phyloP scores from a whole-genome alignment of 208 protist genomes.

The Crithidia thermophila region DNA sequence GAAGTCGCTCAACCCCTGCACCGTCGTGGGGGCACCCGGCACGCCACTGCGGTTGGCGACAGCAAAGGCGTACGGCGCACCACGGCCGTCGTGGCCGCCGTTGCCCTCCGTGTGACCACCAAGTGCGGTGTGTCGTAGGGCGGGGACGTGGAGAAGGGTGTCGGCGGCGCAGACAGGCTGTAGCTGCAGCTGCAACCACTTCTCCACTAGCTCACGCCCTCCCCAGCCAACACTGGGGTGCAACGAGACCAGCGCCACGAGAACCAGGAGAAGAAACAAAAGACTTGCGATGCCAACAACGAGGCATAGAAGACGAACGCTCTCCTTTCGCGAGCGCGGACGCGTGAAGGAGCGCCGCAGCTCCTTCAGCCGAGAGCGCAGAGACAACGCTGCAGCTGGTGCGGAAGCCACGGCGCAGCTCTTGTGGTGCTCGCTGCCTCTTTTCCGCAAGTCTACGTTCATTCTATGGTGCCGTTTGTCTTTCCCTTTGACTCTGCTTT shows the following conservation, averaged over 20 bases:
- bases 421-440: too few relatives aligned
- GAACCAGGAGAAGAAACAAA: not conserved
- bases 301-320: constrained; percentile 3
- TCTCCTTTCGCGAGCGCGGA: not conserved
- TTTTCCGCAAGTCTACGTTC: too few relatives aligned
- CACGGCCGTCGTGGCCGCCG: not conserved
- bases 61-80: not conserved
- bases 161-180: constrained; percentile 6
- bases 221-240: not conserved
- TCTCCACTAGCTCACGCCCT: not conserved
- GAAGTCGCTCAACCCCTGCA: constrained; percentile 17
- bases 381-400: not conserved
- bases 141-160: constrained; percentile 5
- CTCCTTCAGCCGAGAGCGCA: not conserved
- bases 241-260: not conserved
- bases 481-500: too few relatives aligned
- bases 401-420: not conserved
- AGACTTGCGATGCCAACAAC: too few relatives aligned
- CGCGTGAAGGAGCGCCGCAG: not conserved
- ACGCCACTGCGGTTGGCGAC: not conserved
- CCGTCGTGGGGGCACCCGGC: not conserved
- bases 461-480: too few relatives aligned
- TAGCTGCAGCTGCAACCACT: constrained; percentile 3
- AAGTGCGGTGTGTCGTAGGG: not conserved
- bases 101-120: not conserved